Base-by-base conservation (phyloP, 2,329 filamentous ascomycete genomes). In the Alternaria brassicicola region DNA sequence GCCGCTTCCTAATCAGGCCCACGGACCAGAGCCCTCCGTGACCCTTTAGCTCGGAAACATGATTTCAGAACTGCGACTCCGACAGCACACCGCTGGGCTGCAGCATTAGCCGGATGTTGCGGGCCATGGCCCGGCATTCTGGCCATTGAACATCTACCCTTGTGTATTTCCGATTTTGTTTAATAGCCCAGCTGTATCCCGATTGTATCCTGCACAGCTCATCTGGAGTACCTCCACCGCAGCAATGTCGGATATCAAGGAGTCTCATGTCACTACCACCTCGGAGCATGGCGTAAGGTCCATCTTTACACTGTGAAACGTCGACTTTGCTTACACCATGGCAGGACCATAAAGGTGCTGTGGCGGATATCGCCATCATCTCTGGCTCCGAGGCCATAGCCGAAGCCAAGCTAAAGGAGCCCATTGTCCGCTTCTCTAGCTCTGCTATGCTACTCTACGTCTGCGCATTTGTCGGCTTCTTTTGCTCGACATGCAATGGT, bases 321-420 rank as follows among this genome's bases (percentile, higher is more conserved):
- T 35, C 10, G 26, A 48, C 6, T 57, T 52, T 35, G 13, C 38
- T 52, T 6, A 49, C 51, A 50, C 5, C 13, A 15, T 35, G 21
- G 19, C 45, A 69, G 66, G 57, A 62, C 33, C n/a, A 30, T 25
- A 61, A 66, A 48, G 42, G 33, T 35, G 43, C 46, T n/a, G 54
- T 68, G 36, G 71, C 70, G 33, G 70, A 78, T 55, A 72, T 80
- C 64, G 83, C 80, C 64, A 76, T 83, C 56, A 77, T 86, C 65
- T 77, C 69, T 23, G 84, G 84, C 59, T 82, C 81, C 63, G 82
- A 84, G 63, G 83, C 83, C 48, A 85, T 81, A 73, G 80, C 83
- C 63, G 82, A 86, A 72, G 85, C 85, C 21, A 78, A 83, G 72
- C 68, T 84, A 67, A 82, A 83, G 73, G 84, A 86, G 66, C 81